A percentile compares a stretch with the other conserved stretches of the same genome.
Conservation (phyloP, 306 rosid genomes). For the Lagenaria siceraria region DNA sequence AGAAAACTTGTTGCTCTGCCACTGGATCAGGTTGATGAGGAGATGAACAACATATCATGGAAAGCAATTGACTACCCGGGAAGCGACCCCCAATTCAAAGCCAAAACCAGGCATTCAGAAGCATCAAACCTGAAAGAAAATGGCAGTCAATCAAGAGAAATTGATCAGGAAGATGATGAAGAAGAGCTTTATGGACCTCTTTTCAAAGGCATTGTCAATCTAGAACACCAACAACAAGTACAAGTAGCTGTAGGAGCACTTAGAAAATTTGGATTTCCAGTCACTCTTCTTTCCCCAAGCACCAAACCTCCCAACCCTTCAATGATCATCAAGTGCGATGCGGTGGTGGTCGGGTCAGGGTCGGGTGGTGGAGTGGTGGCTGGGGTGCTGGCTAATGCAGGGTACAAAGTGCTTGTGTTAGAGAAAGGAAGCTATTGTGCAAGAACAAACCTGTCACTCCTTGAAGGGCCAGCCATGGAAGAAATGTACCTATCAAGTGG, state of each 20-base stretch:
- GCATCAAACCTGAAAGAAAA: conserved; percentile 14
- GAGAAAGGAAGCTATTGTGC: conserved; percentile 68
- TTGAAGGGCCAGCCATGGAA: conserved; percentile 64
- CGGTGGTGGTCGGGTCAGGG: conserved; percentile 70
- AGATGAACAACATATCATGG: conserved; percentile 49
- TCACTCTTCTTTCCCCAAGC: conserved; percentile 18
- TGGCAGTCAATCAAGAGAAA: conserved; percentile 11
- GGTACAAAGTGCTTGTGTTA: conserved; percentile 61
- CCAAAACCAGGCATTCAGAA: conserved; percentile 22
- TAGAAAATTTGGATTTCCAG: conserved; percentile 31
- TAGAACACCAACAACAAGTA: conserved; percentile 25
- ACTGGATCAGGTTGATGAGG: conserved; percentile 41
- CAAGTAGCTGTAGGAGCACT: conserved; percentile 29
- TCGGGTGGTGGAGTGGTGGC: conserved; percentile 74
- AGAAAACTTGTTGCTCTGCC: neutral
- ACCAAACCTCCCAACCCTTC: conserved; percentile 25
- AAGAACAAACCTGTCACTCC: conserved; percentile 64
- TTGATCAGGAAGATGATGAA: neutral
- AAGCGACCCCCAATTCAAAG: conserved; percentile 50
- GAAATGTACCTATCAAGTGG: conserved; percentile 58
- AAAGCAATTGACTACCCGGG: conserved; percentile 65
- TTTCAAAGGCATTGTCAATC: conserved; percentile 38
- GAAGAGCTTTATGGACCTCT: conserved; percentile 53
- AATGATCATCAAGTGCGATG: conserved; percentile 52
- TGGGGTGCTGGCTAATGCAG: conserved; percentile 62